Evolutionary conservation across 2,329 filamentous ascomycete genomes (phyloP).

Genomic region (Botrytis cinerea): DNA sequence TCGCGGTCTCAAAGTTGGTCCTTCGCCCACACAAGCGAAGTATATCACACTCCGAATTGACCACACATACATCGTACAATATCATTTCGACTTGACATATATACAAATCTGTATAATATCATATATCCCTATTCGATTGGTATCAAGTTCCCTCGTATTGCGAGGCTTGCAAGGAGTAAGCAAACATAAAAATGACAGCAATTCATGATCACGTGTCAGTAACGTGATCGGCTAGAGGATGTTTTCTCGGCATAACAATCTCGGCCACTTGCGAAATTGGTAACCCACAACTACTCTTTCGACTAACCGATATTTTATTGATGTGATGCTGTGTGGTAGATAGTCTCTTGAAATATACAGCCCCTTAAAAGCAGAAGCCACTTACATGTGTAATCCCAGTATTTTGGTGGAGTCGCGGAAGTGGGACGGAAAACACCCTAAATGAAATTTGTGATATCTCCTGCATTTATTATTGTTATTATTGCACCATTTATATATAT

Average conservation of each 20-base stretch:
- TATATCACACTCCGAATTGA: not conserved
- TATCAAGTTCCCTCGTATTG: not conserved
- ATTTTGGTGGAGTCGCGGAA: conserved; percentile 3
- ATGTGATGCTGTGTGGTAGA: not conserved
- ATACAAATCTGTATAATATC: not conserved
- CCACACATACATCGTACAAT: not conserved
- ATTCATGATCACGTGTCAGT: not conserved
- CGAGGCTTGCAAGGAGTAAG: not conserved
- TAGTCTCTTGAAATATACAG: not conserved
- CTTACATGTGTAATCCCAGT: not conserved
- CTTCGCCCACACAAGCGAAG: too few relatives aligned
- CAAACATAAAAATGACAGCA: not conserved
- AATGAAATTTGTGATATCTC: conserved; percentile 8
- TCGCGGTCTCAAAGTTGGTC: not conserved
- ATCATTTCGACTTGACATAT: not conserved
- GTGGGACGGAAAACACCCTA: not conserved
- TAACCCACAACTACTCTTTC: too few relatives aligned
- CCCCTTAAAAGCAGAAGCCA: not conserved
- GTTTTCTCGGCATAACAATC: not conserved
- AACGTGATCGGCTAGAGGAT: not conserved
- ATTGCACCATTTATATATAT: not conserved
- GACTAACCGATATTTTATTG: not conserved
- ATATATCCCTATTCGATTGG: not conserved
- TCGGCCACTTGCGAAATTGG: not conserved
- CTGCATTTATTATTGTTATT: not conserved